A percentile compares a stretch with the other conserved stretches of the same genome.
Conservation (phyloP, 306 rosid species). For the Cyclanthera cordifolia region DNA sequence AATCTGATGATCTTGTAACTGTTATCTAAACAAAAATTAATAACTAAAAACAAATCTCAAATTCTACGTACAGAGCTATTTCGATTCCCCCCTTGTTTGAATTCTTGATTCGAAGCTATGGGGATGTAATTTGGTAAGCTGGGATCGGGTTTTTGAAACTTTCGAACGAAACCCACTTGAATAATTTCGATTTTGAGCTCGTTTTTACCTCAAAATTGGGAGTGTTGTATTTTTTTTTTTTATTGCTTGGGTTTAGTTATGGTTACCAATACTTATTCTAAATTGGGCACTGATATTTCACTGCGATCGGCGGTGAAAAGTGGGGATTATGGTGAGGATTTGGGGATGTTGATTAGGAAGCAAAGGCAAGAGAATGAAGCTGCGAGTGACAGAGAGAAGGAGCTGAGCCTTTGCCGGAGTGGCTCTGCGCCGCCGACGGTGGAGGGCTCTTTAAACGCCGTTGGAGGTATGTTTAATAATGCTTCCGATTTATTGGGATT, state of each 20-base stretch:
- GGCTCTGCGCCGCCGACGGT: constrained; percentile 96
- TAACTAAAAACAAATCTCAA: background rate
- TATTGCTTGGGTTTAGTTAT: constrained; percentile 15
- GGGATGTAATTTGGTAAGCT: background rate
- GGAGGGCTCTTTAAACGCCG: constrained; percentile 62
- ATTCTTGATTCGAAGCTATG: constrained; percentile 8
- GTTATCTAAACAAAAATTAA: constrained; percentile 14
- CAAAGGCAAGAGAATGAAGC: too few relatives aligned
- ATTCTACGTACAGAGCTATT: constrained; percentile 11
- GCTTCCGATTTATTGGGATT: constrained; percentile 24
- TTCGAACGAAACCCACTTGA: background rate
- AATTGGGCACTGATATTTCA: too few relatives aligned
- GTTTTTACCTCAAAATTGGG: constrained; percentile 27
- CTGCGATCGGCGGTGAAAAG: constrained; percentile 45
- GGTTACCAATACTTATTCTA: too few relatives aligned
- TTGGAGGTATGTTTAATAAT: constrained; percentile 40
- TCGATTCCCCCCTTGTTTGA: background rate
- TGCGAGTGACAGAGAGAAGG: constrained; percentile 10
- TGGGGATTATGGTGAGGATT: too few relatives aligned
- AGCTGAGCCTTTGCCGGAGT: constrained; percentile 54
- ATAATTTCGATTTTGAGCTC: constrained; percentile 15
- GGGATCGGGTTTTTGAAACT: background rate
- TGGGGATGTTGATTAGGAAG: too few relatives aligned
- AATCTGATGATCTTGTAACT: constrained; percentile 25
- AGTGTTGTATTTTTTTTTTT: background rate